phyloP scores from a whole-genome alignment of 441 rosid genomes.

The Metrosideros polymorpha region DNA sequence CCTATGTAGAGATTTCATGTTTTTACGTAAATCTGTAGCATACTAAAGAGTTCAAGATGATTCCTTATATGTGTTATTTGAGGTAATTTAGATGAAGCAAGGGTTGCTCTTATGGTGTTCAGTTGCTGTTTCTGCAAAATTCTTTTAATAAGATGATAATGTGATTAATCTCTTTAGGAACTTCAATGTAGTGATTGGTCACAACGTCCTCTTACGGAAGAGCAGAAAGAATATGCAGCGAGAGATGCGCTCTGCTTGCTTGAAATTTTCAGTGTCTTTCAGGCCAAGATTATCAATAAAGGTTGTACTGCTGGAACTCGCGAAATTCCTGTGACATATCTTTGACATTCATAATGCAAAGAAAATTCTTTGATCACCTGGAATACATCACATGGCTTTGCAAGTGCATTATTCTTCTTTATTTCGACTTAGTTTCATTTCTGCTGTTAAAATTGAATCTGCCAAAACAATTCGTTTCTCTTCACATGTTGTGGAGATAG shows the following conservation, averaged over 20 bases:
- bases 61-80: background rate
- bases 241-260: constrained; percentile 87
- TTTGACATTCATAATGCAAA: background rate
- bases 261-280: constrained; percentile 47
- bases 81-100: background rate
- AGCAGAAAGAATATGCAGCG: constrained; percentile 81
- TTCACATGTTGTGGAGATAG: background rate
- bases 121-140: background rate
- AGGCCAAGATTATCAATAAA: constrained; percentile 37
- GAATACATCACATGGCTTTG: background rate
- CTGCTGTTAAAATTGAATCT: background rate
- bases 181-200: constrained; percentile 99
- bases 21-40: background rate
- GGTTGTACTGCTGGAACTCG: constrained; percentile 27
- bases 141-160: constrained; percentile 12
- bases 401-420: background rate
- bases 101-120: background rate
- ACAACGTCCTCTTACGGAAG: constrained; percentile 83
- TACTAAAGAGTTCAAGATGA: background rate
- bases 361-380: background rate
- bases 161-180: constrained; percentile 42
- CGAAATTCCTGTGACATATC: background rate
- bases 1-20: background rate
- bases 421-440: background rate
- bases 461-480: background rate